Percentiles rank a stretch among this genome's conserved stretches.
Evolutionary conservation across 192 early-diverging fungal species (phyloP).

Genomic region (Funneliformis mosseae): DNA sequence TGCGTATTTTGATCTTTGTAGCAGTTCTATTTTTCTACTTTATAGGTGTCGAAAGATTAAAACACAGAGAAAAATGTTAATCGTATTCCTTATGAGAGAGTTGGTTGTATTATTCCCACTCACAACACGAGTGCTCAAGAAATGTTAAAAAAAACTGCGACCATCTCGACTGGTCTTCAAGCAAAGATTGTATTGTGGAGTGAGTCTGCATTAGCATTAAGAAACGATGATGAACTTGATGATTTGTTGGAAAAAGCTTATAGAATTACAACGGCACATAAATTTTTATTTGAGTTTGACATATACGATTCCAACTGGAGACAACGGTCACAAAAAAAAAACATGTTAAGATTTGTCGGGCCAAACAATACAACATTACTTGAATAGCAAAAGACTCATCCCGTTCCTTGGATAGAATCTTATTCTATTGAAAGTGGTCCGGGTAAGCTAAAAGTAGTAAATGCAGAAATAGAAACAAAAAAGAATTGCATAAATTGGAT

Average conservation of each 20-base stretch:
- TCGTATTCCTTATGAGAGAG: not conserved
- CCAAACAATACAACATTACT: constrained; percentile 37
- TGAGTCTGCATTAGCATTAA: constrained; percentile 23
- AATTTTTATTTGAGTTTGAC: constrained; percentile 39
- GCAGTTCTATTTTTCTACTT: not conserved
- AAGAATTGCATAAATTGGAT: not conserved
- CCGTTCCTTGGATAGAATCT: constrained; percentile 47
- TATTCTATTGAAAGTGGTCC: constrained; percentile 40
- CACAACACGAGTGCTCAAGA: not conserved
- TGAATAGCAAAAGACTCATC: constrained; percentile 50
- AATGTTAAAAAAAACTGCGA: not conserved
- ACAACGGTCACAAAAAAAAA: constrained; percentile 27
- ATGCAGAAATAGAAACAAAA: constrained; percentile 28
- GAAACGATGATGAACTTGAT: not conserved
- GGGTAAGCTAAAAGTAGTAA: constrained; percentile 34
- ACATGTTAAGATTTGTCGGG: constrained; percentile 46
- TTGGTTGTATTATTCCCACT: not conserved
- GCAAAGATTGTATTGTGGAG: constrained; percentile 46
- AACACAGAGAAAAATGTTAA: not conserved
- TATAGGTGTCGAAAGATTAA: not conserved
- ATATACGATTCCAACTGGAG: constrained; percentile 32
- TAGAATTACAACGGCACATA: constrained; percentile 32
- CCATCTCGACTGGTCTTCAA: constrained; percentile 7
- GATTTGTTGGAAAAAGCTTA: constrained; percentile 23
- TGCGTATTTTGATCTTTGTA: not conserved